These are phyloP conservation scores for Plasmodium fragile DNA, from an alignment of 169 alveolate genomes.

Conservation along the genomic window DNA sequence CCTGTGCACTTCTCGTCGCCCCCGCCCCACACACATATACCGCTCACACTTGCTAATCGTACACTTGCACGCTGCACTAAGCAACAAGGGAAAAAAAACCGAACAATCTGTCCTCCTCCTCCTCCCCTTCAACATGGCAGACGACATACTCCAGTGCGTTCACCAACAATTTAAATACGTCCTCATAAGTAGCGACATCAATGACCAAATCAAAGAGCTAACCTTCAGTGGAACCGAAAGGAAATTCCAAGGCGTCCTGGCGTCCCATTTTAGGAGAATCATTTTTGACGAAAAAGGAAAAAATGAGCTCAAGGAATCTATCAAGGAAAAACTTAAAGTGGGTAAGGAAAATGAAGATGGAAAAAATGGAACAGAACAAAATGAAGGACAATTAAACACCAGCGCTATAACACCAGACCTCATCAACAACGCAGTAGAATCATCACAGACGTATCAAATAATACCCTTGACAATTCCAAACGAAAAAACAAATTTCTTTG, in stretches of 20 bases:
- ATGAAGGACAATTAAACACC: constrained; percentile 11
- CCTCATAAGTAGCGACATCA: constrained; percentile 82
- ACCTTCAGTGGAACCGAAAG: constrained; percentile 83
- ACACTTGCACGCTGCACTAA: neutral
- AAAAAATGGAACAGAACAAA: neutral
- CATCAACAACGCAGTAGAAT: constrained; percentile 57
- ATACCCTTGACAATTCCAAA: constrained; percentile 92
- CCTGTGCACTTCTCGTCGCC: neutral
- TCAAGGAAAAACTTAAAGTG: constrained; percentile 77
- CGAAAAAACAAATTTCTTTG: constrained; percentile 84
- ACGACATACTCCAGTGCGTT: constrained; percentile 46
- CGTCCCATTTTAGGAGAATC: constrained; percentile 80
- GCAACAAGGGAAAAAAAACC: neutral
- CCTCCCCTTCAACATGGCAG: constrained; percentile 71
- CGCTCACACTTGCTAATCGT: no score
- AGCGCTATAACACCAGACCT: constrained; percentile 44
- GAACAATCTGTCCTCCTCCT: neutral
- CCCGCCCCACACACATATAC: neutral
- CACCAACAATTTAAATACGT: constrained; percentile 84
- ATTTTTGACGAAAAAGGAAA: constrained; percentile 77
- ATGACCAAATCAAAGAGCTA: constrained; percentile 79
- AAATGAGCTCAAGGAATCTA: constrained; percentile 76
- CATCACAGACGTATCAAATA: constrained; percentile 84
- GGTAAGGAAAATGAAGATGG: constrained; percentile 41
- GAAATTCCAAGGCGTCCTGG: constrained; percentile 77